Evolutionary conservation across 805 yeast species (phyloP).

Genomic region (Metschnikowia koreensis): DNA sequence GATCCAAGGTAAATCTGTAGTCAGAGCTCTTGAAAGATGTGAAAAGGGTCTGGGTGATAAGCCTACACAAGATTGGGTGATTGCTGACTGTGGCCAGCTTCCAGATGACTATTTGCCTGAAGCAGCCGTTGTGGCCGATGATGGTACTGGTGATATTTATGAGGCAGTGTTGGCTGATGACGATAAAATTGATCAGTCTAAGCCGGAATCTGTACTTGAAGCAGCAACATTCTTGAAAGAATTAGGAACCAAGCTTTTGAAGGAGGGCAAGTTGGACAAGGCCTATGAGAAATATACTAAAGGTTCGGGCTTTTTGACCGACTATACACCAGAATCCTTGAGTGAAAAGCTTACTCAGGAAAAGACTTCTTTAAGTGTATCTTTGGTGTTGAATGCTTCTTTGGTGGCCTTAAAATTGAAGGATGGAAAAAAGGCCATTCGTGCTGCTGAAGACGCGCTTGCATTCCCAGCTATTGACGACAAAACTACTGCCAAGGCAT

Average conservation of each 20-base stretch:
- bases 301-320: conserved; percentile 66
- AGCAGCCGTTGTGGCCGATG: conserved; percentile 51
- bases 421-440: conserved; percentile 51
- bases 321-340: conserved; percentile 71
- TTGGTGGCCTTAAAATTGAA: conserved; percentile 67
- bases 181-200: conserved; percentile 53
- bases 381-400: conserved; percentile 71
- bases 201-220: conserved; percentile 63
- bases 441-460: conserved; percentile 64
- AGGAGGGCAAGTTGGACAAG: conserved; percentile 53
- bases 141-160: conserved; percentile 81
- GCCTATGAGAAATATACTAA: conserved; percentile 72
- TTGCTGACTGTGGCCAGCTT: conserved; percentile 76
- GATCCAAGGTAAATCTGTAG: conserved; percentile 73
- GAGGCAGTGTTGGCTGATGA: conserved; percentile 79
- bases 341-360: conserved; percentile 50
- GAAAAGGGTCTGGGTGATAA: conserved; percentile 65
- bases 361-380: conserved; percentile 54
- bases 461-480: conserved; percentile 58
- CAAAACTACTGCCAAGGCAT: conserved; percentile 77
- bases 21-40: conserved; percentile 71
- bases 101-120: conserved; percentile 56
- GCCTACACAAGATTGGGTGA: conserved; percentile 68
- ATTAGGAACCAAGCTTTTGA: conserved; percentile 75
- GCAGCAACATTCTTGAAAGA: conserved; percentile 68